phyloP scores from a whole-genome alignment of 2,329 filamentous ascomycete species.

The Aureobasidium sp. region DNA sequence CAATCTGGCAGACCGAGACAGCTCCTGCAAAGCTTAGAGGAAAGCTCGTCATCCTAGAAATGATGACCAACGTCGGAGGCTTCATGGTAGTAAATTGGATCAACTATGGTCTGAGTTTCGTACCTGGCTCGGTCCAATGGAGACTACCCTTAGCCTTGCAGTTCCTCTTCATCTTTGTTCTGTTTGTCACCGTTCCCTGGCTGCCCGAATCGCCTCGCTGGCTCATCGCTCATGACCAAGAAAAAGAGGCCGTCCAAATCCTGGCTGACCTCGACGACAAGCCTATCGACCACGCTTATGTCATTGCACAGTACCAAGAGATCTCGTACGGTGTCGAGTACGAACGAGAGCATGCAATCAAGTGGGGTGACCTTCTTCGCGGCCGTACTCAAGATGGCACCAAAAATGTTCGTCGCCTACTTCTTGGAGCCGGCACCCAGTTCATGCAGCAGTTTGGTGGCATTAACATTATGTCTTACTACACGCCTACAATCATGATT shows the following conservation, averaged over 20 bases:
- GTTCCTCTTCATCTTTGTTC: slow-evolving; percentile 40
- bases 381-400: slow-evolving; percentile 41
- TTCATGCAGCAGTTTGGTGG: slow-evolving; percentile 42
- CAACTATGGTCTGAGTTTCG: slow-evolving; percentile 36
- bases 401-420: slow-evolving; percentile 40
- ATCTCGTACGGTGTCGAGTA: slow-evolving; percentile 38
- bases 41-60: slow-evolving; percentile 28
- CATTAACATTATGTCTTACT: slow-evolving; percentile 40
- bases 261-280: slow-evolving; percentile 41
- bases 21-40: slow-evolving; percentile 33
- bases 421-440: slow-evolving; percentile 48
- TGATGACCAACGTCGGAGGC: slow-evolving; percentile 44
- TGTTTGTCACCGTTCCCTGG: slow-evolving; percentile 39
- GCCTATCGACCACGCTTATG: slow-evolving; percentile 35
- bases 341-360: slow-evolving; percentile 41
- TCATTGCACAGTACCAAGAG: slow-evolving; percentile 36
- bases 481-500: no score
- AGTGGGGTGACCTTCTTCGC: slow-evolving; percentile 42
- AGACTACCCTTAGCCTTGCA: slow-evolving; percentile 41
- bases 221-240: slow-evolving; percentile 36
- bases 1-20: slow-evolving; percentile 45
- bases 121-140: slow-evolving; percentile 35
- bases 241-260: slow-evolving; percentile 40
- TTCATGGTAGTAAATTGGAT: slow-evolving; percentile 41
- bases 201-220: slow-evolving; percentile 40